Percentiles rank a stretch among this genome's conserved stretches.
These are phyloP conservation scores for Colletotrichum incanum DNA, from an alignment of 2,329 filamentous ascomycete genomes.

Conservation along the genomic window DNA sequence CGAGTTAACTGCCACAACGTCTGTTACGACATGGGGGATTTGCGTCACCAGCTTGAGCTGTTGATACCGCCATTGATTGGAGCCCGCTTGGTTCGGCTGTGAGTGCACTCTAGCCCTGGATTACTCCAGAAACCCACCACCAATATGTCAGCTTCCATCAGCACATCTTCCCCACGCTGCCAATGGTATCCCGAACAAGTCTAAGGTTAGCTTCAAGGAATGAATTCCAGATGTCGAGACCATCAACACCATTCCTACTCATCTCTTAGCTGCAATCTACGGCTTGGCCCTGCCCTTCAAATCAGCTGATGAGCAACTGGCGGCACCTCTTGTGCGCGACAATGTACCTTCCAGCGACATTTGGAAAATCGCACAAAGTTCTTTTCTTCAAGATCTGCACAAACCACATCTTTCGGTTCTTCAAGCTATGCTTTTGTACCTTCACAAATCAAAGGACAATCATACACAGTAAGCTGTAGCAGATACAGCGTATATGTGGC, in stretches of 20 bases:
- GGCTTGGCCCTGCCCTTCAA: conserved; percentile 3
- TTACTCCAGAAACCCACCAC: too few species aligned
- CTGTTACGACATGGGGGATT: too few species aligned
- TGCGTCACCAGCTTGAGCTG: too few species aligned
- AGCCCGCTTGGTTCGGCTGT: too few species aligned
- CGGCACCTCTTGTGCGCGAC: background rate
- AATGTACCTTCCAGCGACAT: background rate
- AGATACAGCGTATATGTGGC: conserved; percentile 55
- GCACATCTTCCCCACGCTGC: too few species aligned
- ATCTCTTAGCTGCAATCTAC: conserved; percentile 9
- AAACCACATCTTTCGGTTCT: conserved; percentile 9
- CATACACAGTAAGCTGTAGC: conserved; percentile 35
- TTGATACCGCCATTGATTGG: too few species aligned
- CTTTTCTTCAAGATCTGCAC: background rate
- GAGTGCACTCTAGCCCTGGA: too few species aligned
- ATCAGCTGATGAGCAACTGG: background rate
- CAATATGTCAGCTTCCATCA: too few species aligned
- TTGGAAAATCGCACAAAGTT: background rate
- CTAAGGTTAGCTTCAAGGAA: background rate
- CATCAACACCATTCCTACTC: background rate
- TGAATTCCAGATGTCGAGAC: background rate
- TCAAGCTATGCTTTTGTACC: conserved; percentile 9
- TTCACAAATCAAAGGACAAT: background rate
- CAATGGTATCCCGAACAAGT: background rate
- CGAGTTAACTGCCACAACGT: too few species aligned